A percentile compares a stretch with the other conserved stretches of the same genome.
phyloP scores from a whole-genome alignment of 257 asterid genomes.

The Solanum piurae region DNA sequence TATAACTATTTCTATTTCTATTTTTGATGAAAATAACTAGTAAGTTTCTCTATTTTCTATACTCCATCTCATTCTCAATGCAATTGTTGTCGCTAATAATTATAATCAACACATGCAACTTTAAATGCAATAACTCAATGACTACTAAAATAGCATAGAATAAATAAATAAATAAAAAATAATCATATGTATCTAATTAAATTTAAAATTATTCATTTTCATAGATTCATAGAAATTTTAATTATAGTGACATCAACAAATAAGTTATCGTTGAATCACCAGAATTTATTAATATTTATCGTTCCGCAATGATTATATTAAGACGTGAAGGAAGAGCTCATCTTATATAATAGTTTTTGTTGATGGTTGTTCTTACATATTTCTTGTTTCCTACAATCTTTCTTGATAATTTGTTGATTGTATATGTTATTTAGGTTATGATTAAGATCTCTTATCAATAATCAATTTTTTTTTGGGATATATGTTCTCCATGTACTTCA shows the following conservation, averaged over 20 bases:
- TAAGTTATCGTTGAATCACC: background rate
- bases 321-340: background rate
- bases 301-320: background rate
- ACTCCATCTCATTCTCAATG: no score
- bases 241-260: background rate
- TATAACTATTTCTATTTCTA: no score
- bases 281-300: background rate
- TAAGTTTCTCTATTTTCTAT: no score
- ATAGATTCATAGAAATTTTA: background rate
- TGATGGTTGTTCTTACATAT: background rate
- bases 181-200: no score
- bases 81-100: background rate
- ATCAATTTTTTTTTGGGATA: background rate
- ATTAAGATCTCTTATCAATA: background rate
- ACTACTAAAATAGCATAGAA: no score
- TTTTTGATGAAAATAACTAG: no score
- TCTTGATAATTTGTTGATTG: background rate
- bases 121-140: no score
- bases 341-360: background rate
- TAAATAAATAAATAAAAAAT: no score
- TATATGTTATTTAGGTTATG: background rate
- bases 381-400: background rate
- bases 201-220: no score
- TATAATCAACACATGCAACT: no score
- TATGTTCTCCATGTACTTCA: background rate